These are phyloP conservation scores for Penicillium steckii DNA, from an alignment of 495 filamentous ascomycete genomes.

Conservation along the genomic window DNA sequence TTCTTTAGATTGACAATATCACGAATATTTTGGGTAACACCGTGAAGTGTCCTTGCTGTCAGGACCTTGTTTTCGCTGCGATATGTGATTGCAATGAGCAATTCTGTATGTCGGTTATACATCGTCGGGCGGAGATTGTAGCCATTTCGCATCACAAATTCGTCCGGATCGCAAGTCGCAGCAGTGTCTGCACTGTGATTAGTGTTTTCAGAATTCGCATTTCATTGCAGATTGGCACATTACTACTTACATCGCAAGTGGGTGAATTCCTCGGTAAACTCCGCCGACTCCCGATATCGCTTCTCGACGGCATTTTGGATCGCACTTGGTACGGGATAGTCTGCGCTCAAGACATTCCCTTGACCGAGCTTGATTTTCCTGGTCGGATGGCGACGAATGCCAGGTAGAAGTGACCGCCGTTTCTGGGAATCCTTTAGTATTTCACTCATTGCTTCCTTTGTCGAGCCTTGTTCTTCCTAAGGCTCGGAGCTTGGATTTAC, in stretches of 20 bases:
- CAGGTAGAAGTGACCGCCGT: conserved; percentile 1
- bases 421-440: not conserved
- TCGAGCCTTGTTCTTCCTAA: not conserved
- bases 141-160: conserved; percentile 97
- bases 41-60: conserved; percentile 86
- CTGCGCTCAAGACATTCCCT: conserved; percentile 90
- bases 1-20: conserved; percentile 98
- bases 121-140: conserved; percentile 98
- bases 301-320: conserved; percentile 94
- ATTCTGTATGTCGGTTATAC: conserved; percentile 98
- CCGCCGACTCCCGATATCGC: conserved; percentile 85
- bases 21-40: conserved; percentile 96
- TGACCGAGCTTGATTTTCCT: conserved; percentile 95
- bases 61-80: conserved; percentile 98
- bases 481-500: not conserved
- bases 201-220: not conserved
- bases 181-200: conserved; percentile 71
- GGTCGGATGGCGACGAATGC: conserved; percentile 76
- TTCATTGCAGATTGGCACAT: not conserved
- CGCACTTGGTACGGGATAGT: conserved; percentile 94
- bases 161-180: conserved; percentile 95
- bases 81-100: conserved; percentile 96
- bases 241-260: conserved; percentile 79
- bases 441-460: not conserved
- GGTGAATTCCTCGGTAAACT: conserved; percentile 83